Base-by-base conservation (phyloP, 306 rosid species). In the Rosa lucieae region DNA sequence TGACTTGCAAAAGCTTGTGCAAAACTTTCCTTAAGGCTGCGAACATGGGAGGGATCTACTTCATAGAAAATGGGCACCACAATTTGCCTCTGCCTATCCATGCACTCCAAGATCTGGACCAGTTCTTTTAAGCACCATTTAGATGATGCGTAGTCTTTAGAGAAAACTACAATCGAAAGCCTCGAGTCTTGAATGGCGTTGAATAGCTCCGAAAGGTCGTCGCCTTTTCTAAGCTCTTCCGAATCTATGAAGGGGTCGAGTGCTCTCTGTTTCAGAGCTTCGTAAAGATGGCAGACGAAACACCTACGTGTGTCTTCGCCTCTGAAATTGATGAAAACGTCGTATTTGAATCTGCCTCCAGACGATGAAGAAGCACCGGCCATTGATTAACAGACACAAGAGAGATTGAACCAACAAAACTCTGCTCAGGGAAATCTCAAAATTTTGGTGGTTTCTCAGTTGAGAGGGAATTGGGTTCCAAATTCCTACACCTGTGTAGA, bases 121-220 rank as follows among this genome's bases (percentile, higher is more conserved):
- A 74, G 78, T 58, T 74, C 78, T 18, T 35, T 26, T 51, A 58
- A 59, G 69, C 78, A 75, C 68, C 78, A 59, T 17, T 49, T 56
- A 2, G 78, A 75, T 20, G 53, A 14, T 0, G 78, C 78, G 40
- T 75, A 75, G 12, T 43, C 3, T 29, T 40, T 17, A 3, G 78
- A 75, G 3, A 75, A 29, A 58, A 75, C 48, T 8, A 75, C n/a
- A 2, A 75, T 15, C 53, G 70, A 55, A 29, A 65, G 32, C 20
- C 3, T 37, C 11, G 78, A 75, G 4, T 14, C 52, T 5, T 75
- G 23, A 21, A 74, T 56, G 8, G 78, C 78, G 10, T 37, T 43
- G 14, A 10, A 6, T 42, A 56, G 67, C 67, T 42, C 15, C 8
- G 56, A 42, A 0, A 75, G 23, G 44, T 11, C 4, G 2, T 58